Base-by-base conservation (phyloP, 306 rosid species). In the Pterocarpus santalinus region DNA sequence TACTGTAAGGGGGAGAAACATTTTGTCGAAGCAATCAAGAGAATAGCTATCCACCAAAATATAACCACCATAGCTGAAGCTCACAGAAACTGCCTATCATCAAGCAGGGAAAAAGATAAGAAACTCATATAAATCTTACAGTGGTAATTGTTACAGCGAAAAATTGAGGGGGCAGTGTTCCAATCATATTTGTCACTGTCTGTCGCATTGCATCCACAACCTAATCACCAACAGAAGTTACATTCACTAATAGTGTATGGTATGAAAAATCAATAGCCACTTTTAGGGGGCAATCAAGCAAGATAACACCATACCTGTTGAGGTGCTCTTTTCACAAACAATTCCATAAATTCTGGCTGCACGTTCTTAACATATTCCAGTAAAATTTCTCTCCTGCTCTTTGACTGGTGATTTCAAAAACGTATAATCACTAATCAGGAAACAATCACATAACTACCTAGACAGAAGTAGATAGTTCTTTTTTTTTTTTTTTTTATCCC, bases 191-290 rank as follows among this genome's bases (percentile, higher is more conserved):
- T 73, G 99, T 92, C 83, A 95, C 99, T 4, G 99, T 95, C 60
- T 95, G 94, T 67, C 99, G 94, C 98, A 95, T 95, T 7, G 99
- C 99, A 81, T 89, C 99, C 76, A 93, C 98, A 58, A 95, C 97
- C 99, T 95, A 86, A 62, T 76, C 22, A 78, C 22, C 84, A 78
- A 38, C 68, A 69, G 30, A 60, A 43, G 39, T 65, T 65, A 67
- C 79, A 80, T 33, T 71, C 49, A 17, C 15, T 0, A 58, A 51
- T 10, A 67, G 13, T 10, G 57, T 17, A 52, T 43, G 38, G 49
- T 64, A 34, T 64, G 73, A 51, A 71, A 81, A 76, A 35, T 55
- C 57, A 66, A 44, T 15, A 66, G 46, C 72, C 57, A 34, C 13
- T 46, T 74, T 43, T 38, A 8, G 17, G 2, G 4, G 8, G 38